Base-by-base conservation (phyloP, 257 asterid species). In the Capsicum pubescens region DNA sequence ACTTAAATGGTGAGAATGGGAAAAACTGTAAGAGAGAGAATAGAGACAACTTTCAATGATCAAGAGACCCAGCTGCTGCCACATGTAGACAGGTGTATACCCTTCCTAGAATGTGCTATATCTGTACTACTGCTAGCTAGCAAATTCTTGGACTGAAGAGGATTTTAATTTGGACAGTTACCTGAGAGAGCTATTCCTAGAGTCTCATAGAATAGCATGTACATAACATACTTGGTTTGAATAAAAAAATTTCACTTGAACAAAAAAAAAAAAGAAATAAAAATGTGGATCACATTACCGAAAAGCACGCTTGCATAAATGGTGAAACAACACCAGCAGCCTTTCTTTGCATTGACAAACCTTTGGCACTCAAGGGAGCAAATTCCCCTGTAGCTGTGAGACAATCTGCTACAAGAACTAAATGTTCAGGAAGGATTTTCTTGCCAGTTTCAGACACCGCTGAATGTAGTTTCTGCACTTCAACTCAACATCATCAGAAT, bases 351-450 rank as follows among this genome's bases (percentile, higher is more conserved):
- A 80, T 85, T 10, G 95, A 90, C 79, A 97, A 86, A 42, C 99
- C 99, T 88, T 87, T 95, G 61, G 95, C 87, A 84, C 88, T 93
- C 79, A 97, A 82, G 57, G 98, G 89, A 72, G 89, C 89, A 84
- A 97, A 95, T 84, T 94, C 97, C 71, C 99, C 99, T 0, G 98
- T 92, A 26, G 91, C 83, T 58, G 98, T 85, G 66, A 97, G 89
- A 90, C 96, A 91, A 90, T 91, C 94, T 85, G 98, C 97, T 0
- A 93, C 90, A 87, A 97, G 91, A 85, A 85, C 66, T 57, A 97
- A 83, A 88, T 97, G 99, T 86, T 94, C 95, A 2, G 97, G 95
- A 84, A 92, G 96, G 84, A 97, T 89, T 61, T 86, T 88, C 90
- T 97, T 97, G 78, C 97, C 98, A 66, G 94, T 90, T 81, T 91